These are phyloP conservation scores for Tolypocladium sp. DNA, from an alignment of 2,329 filamentous ascomycete species.

Conservation along the genomic window DNA sequence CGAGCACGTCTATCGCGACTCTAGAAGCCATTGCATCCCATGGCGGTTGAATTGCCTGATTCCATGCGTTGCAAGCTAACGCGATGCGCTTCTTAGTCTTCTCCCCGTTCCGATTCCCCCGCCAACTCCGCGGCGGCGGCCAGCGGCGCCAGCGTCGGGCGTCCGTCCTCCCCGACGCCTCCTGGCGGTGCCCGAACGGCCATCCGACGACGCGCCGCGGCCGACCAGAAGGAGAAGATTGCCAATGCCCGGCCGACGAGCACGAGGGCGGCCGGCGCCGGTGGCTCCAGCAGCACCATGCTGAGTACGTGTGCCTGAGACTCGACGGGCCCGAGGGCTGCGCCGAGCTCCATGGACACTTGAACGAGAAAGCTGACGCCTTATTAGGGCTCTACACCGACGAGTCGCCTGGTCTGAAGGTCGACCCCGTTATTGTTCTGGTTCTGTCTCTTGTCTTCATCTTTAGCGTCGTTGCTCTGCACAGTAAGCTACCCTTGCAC, in stretches of 20 bases:
- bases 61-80: not conserved
- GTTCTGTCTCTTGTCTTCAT: constrained; percentile 97
- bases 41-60: too few species aligned
- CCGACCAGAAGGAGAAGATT: constrained; percentile 94
- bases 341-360: not conserved
- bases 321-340: not conserved
- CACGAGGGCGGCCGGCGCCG: constrained; percentile 87
- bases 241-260: constrained; percentile 89
- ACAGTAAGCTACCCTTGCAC: constrained; percentile 55
- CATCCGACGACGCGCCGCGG: constrained; percentile 88
- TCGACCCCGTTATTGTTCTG: constrained; percentile 94
- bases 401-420: constrained; percentile 93
- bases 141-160: constrained; percentile 61
- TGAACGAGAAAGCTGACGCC: constrained; percentile 14
- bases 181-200: constrained; percentile 92
- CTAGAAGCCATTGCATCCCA: not conserved
- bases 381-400: constrained; percentile 82
- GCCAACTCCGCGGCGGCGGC: constrained; percentile 46
- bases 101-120: constrained; percentile 52
- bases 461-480: constrained; percentile 93
- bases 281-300: constrained; percentile 97
- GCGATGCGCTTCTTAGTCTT: constrained; percentile 33
- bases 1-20: constrained; percentile 1
- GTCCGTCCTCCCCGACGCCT: constrained; percentile 77
- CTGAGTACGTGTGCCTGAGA: constrained; percentile 57